Percentiles rank a stretch among this genome's conserved stretches.
Conservation (phyloP, 2,329 filamentous ascomycete species). For the Chrysoporthe cubensis region DNA sequence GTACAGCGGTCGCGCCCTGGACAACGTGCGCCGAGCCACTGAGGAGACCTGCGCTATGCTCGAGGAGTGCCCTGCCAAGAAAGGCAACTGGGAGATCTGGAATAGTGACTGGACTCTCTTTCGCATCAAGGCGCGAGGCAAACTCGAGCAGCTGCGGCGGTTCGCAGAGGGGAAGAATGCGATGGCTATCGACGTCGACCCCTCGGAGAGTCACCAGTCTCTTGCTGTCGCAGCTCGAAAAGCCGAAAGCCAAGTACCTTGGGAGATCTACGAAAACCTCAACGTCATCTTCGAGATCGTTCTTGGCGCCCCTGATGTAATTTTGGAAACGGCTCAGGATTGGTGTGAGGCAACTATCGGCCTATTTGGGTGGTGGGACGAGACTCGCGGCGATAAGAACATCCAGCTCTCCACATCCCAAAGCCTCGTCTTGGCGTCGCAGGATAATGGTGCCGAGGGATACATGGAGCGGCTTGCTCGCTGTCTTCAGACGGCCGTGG, state of each 20-base stretch:
- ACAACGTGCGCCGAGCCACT: constrained; percentile 75
- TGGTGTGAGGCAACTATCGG: constrained; percentile 90
- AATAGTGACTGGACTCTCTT: constrained; percentile 84
- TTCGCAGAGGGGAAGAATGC: constrained; percentile 74
- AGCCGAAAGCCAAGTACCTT: constrained; percentile 85
- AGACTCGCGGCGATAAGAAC: constrained; percentile 60
- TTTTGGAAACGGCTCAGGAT: constrained; percentile 78
- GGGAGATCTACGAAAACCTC: constrained; percentile 86
- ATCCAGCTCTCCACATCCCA: constrained; percentile 47
- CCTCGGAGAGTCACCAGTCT: constrained; percentile 46
- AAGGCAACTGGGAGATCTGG: constrained; percentile 80
- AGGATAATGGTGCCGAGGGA: constrained; percentile 58
- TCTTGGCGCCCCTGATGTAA: constrained; percentile 74
- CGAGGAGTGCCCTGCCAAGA: constrained; percentile 71
- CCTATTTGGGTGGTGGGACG: constrained; percentile 90
- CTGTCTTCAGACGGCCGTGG: constrained; percentile 70
- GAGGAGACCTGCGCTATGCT: constrained; percentile 71
- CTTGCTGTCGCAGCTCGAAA: constrained; percentile 71
- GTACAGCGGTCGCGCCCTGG: constrained; percentile 76
- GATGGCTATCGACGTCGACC: constrained; percentile 39
- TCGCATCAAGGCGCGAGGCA: constrained; percentile 72
- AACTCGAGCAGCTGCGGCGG: constrained; percentile 71
- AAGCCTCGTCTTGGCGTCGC: constrained; percentile 43
- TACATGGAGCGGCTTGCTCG: constrained; percentile 76
- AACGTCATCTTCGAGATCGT: constrained; percentile 80